phyloP scores from a whole-genome alignment of 2,329 filamentous ascomycete genomes.

The Trichocomaceae sp. region DNA sequence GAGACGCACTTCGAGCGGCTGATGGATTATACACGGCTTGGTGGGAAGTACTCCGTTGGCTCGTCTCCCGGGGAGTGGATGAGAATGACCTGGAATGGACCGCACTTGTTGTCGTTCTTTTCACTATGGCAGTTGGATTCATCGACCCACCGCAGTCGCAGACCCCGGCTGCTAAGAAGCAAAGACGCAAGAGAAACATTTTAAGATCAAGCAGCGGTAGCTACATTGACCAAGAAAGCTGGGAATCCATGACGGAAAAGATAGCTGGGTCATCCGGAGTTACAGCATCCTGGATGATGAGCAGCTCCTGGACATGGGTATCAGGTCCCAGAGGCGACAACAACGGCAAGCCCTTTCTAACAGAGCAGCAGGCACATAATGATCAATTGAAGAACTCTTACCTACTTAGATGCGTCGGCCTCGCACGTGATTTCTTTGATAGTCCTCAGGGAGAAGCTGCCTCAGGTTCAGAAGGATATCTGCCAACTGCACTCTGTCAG shows the following conservation, averaged over 20 bases:
- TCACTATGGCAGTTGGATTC: conserved; percentile 58
- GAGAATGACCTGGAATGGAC: conserved; percentile 61
- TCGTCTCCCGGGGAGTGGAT: conserved; percentile 45
- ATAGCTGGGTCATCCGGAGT: conserved; percentile 38
- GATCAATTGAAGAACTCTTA: conserved; percentile 37
- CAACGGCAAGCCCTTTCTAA: conserved; percentile 17
- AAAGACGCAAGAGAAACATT: conserved; percentile 37
- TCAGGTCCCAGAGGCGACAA: conserved; percentile 49
- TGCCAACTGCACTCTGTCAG: conserved; percentile 55
- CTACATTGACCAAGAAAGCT: conserved; percentile 39
- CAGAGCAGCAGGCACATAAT: conserved; percentile 20
- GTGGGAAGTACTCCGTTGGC: conserved; percentile 69
- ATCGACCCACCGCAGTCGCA: conserved; percentile 35
- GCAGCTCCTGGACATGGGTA: conserved; percentile 65
- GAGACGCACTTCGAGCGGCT: conserved; percentile 49
- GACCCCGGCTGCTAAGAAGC: conserved; percentile 29
- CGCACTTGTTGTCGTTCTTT: conserved; percentile 56
- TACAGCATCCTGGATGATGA: conserved; percentile 47
- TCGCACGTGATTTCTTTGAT: conserved; percentile 60
- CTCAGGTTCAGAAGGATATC: conserved; percentile 52
- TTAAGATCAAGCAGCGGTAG: conserved; percentile 47
- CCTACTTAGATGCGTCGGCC: conserved; percentile 44
- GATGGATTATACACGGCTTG: conserved; percentile 60
- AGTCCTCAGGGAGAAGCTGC: conserved; percentile 53
- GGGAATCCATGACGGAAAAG: conserved; percentile 44